Evolutionary conservation across 257 asterid genomes (phyloP).

Genomic region (Fraxinus quadrangulata): DNA sequence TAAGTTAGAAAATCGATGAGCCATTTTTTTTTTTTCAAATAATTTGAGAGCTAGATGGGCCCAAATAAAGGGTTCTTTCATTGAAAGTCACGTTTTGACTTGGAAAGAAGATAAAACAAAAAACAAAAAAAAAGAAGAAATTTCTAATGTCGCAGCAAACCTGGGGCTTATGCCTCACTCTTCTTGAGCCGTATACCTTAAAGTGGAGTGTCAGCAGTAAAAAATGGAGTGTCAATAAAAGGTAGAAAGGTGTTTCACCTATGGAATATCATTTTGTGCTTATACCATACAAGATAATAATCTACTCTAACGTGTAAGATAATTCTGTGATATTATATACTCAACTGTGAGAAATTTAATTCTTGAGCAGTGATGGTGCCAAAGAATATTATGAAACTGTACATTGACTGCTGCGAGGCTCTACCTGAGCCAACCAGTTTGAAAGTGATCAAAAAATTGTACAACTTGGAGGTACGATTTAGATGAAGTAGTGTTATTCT

Average conservation of each 20-base stretch:
- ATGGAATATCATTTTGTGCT: neutral
- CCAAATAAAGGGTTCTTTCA: no score
- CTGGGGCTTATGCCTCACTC: no score
- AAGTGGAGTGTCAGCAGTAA: neutral
- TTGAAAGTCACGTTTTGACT: no score
- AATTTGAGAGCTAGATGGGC: no score
- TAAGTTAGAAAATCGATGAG: no score
- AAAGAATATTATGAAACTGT: conserved; percentile 73
- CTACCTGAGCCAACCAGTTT: conserved; percentile 60
- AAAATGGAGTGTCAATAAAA: neutral
- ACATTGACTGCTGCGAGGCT: conserved; percentile 67
- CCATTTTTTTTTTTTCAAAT: no score
- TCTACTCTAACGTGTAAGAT: conserved; percentile 12
- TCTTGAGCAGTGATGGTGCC: conserved; percentile 69
- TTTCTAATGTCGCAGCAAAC: no score
- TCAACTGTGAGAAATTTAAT: conserved; percentile 17
- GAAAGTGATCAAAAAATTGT: conserved; percentile 73
- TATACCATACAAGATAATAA: neutral
- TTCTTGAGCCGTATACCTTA: neutral
- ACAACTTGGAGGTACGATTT: conserved; percentile 63
- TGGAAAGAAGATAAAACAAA: no score
- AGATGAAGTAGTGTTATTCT: neutral
- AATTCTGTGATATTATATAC: conserved; percentile 13
- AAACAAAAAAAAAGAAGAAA: no score
- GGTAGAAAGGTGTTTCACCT: neutral